Percentiles rank a stretch among this genome's conserved stretches.
Evolutionary conservation across 2,329 filamentous ascomycete genomes (phyloP).

Genomic region (Exophiala sp.): DNA sequence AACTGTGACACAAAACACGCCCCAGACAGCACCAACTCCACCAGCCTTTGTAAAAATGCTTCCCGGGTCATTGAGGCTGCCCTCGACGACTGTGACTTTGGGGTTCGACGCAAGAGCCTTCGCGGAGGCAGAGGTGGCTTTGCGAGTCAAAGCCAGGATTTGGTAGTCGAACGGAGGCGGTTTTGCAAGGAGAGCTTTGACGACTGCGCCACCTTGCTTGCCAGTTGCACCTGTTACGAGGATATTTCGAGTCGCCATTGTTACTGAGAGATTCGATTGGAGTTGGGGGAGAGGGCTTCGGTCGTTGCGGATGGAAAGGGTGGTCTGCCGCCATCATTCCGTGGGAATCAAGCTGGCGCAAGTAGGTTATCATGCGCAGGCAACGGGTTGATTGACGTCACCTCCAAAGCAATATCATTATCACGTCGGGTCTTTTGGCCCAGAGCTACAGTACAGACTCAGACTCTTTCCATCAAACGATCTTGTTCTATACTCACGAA

Average conservation of each 20-base stretch:
- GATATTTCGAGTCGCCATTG: conserved; percentile 26
- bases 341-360: background rate
- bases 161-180: conserved; percentile 36
- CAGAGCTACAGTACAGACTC: too few species aligned
- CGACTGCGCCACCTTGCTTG: conserved; percentile 38
- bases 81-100: conserved; percentile 52
- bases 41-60: conserved; percentile 47
- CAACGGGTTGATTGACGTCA: conserved; percentile 4
- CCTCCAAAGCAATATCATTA: too few species aligned
- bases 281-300: background rate
- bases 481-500: too few species aligned
- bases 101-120: conserved; percentile 40
- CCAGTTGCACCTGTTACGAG: conserved; percentile 40
- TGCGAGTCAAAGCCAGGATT: conserved; percentile 47
- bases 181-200: conserved; percentile 32
- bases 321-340: too few species aligned
- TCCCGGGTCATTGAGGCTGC: conserved; percentile 49
- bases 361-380: background rate
- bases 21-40: conserved; percentile 46
- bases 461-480: too few species aligned
- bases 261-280: background rate
- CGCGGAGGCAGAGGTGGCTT: conserved; percentile 47
- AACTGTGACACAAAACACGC: conserved; percentile 58
- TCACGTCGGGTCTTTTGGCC: too few species aligned
- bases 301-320: background rate